Base-by-base conservation (phyloP, 768 basidiomycete genomes). In the Lactifluus volemus region DNA sequence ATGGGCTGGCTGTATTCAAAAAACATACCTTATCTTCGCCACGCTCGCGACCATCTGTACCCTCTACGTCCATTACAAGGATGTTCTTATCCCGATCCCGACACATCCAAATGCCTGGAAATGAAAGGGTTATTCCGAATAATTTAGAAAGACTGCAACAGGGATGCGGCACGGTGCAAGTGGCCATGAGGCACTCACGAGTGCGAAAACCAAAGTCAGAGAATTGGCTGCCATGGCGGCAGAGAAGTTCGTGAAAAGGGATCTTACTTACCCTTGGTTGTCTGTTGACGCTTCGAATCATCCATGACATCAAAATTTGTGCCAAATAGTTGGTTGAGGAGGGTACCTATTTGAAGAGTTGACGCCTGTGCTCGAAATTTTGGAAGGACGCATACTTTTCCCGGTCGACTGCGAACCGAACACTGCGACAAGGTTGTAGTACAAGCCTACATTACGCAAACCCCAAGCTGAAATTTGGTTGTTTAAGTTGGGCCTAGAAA, bases 31-130 rank as follows among this genome's bases (percentile, higher is more conserved):
- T 96, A 76, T 99, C 97, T 72, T 99, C 97, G 38, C 97, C 97
- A 60, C 96, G 87, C 74, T 99, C 97, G 41, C 97, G 84, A 15
- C 97, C 97, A 69, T 99, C 97, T 3, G 97, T 98, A 6, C 97
- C 97, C 73, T 99, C 97, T 3, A 99, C 97, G 70, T 99, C 97
- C 97, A 99, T 98, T 19, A 98, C 97, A 81, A 99, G 85, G 50
- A 96, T 85, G 60, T 86, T 82, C 81, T 90, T 88, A 58, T 81
- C 86, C 63, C 86, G 80, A 5, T 85, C 94, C 66, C 88, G 83
- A 73, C 93, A 98, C 92, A 98, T 96, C 97, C 97, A 99, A 61
- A 99, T 98, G 66, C 97, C 94, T 96, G 67, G 11, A 19, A 44
- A n/a, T 8, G 36, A 32, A 29, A 41, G 34, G 41, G n/a, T 21